Conservation (phyloP, 495 filamentous ascomycete species). For the Cercophora newfieldiana region DNA sequence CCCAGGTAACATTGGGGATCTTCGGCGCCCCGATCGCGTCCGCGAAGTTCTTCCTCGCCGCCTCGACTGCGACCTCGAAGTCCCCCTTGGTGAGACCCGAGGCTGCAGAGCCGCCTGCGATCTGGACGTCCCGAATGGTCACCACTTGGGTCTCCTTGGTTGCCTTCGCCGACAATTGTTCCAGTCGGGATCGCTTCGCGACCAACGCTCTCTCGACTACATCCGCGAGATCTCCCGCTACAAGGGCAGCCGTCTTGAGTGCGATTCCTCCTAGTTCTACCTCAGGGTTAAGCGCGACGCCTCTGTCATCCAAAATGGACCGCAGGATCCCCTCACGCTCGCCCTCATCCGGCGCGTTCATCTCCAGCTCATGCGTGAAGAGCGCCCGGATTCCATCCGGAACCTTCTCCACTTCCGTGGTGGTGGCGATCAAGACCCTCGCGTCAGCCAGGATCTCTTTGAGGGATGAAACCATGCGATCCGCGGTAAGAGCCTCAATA, state of each 20-base stretch:
- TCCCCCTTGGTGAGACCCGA: conserved; percentile 80
- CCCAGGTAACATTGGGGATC: conserved; percentile 96
- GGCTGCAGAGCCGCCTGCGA: conserved; percentile 83
- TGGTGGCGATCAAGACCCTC: conserved; percentile 86
- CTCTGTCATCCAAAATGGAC: conserved; percentile 71
- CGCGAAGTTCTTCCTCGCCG: conserved; percentile 94
- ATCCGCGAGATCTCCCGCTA: conserved; percentile 90
- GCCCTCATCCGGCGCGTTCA: conserved; percentile 87
- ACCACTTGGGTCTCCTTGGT: conserved; percentile 47
- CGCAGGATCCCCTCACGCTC: conserved; percentile 86
- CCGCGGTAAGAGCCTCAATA: conserved; percentile 86
- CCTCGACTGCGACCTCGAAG: conserved; percentile 87
- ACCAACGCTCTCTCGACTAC: conserved; percentile 87
- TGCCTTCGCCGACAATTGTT: conserved; percentile 56
- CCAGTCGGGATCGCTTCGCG: conserved; percentile 70
- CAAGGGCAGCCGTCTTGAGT: conserved; percentile 91
- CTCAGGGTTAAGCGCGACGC: conserved; percentile 70
- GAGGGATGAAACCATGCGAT: conserved; percentile 80
- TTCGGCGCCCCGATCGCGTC: conserved; percentile 97
- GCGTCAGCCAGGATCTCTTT: conserved; percentile 72
- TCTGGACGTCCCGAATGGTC: conserved; percentile 74
- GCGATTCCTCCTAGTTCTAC: conserved; percentile 82
- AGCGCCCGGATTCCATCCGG: conserved; percentile 84
- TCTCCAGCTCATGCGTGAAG: conserved; percentile 95
- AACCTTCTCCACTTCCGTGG: conserved; percentile 90